phyloP scores from a whole-genome alignment of 2,329 filamentous ascomycete species.

The Colletotrichum sp. region DNA sequence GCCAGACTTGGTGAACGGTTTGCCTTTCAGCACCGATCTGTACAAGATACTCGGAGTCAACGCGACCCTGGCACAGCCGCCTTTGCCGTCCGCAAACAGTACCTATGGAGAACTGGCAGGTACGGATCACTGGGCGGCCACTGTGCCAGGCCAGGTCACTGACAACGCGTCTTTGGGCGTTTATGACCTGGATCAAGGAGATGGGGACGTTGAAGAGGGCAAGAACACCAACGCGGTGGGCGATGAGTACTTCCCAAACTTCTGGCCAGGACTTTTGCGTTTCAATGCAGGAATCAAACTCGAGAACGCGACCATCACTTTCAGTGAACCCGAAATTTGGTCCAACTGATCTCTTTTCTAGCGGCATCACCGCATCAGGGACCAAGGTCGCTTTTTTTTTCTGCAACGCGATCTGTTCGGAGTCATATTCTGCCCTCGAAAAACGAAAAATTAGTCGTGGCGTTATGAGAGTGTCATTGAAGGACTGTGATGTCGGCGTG shows the following conservation, averaged over 20 bases:
- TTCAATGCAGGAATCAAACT: background rate
- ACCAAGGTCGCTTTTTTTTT: background rate
- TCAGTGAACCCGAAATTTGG: background rate
- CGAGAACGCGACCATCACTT: background rate
- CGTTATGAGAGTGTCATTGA: background rate
- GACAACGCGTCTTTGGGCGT: background rate
- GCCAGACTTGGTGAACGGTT: slow-evolving; percentile 41
- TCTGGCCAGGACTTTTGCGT: slow-evolving; percentile 3
- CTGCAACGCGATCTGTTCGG: background rate
- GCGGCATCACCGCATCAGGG: background rate
- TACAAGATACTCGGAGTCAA: slow-evolving; percentile 46
- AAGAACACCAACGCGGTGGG: background rate
- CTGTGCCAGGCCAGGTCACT: slow-evolving; percentile 29
- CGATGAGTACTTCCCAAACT: slow-evolving; percentile 6
- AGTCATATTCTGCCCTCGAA: background rate
- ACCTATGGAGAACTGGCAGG: slow-evolving; percentile 46
- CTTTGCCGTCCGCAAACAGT: slow-evolving; percentile 44
- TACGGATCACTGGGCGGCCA: slow-evolving; percentile 48
- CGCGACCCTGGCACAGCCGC: slow-evolving; percentile 49
- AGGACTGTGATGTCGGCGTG: background rate
- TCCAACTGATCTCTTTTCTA: background rate
- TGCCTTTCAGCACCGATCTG: slow-evolving; percentile 47
- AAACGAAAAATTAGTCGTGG: background rate
- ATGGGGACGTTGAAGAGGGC: background rate
- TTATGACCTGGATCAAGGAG: background rate